Evolutionary conservation across 306 rosid genomes (phyloP).

Genomic region (Vigna trinervia): DNA sequence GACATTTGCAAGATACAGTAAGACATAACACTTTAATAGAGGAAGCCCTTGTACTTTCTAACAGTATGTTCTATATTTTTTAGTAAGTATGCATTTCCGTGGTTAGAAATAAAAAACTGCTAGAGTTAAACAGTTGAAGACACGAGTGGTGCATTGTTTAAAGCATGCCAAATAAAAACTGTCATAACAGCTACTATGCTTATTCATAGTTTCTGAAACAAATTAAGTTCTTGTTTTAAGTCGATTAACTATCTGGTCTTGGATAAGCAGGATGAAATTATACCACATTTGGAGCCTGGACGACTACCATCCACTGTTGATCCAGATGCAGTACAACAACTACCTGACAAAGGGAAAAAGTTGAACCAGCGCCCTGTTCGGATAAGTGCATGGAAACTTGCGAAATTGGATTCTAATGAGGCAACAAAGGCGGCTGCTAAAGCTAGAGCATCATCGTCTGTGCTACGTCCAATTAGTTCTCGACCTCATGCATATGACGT

Average conservation of each 20-base stretch:
- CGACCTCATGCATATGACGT: constrained; percentile 60
- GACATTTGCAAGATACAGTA: constrained; percentile 20
- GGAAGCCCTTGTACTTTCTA: not conserved
- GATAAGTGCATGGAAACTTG: constrained; percentile 89
- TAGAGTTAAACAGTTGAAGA: constrained; percentile 13
- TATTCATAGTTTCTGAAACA: constrained; percentile 21
- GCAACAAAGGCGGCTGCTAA: constrained; percentile 79
- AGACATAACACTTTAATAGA: not conserved
- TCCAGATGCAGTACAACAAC: constrained; percentile 70
- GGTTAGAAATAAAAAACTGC: constrained; percentile 13
- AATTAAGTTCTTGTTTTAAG: constrained; percentile 24
- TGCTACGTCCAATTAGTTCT: constrained; percentile 74
- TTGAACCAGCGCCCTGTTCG: constrained; percentile 65
- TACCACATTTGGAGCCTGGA: constrained; percentile 89
- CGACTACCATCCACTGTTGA: constrained; percentile 84
- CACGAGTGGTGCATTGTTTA: constrained; percentile 3
- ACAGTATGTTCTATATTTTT: constrained; percentile 26
- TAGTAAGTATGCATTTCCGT: constrained; percentile 13
- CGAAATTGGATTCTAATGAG: constrained; percentile 79
- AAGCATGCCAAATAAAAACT: constrained; percentile 23
- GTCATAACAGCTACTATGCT: constrained; percentile 7
- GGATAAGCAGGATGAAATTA: constrained; percentile 74
- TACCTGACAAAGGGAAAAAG: constrained; percentile 62
- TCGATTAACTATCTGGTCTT: constrained; percentile 40
- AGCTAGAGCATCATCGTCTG: constrained; percentile 93